A percentile compares a stretch with the other conserved stretches of the same genome.
Evolutionary conservation across 805 yeast species (phyloP).

Genomic region (Candida koratica): DNA sequence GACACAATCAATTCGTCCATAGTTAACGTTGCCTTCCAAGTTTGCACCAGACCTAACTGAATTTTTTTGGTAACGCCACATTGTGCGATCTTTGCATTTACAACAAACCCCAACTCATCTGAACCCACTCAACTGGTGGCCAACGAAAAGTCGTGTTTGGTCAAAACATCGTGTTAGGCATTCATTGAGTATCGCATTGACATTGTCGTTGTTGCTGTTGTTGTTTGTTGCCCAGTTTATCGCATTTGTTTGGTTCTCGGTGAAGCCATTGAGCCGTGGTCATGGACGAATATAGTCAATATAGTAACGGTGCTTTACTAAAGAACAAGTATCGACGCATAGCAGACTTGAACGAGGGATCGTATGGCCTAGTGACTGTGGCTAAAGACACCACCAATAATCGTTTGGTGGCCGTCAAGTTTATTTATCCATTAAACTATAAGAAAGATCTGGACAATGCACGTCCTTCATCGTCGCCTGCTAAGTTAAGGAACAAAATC

Average conservation of each 20-base stretch:
- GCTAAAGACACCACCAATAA: constrained; percentile 63
- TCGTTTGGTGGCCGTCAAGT: constrained; percentile 77
- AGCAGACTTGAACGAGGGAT: constrained; percentile 81
- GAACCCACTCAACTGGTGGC: no score
- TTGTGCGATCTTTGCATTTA: no score
- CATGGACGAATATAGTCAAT: constrained; percentile 40
- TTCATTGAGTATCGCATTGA: no score
- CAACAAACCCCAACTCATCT: no score
- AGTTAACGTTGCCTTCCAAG: no score
- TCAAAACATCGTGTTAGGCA: no score
- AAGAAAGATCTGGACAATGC: constrained; percentile 18
- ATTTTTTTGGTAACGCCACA: constrained; percentile 1
- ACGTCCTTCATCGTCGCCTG: constrained; percentile 35
- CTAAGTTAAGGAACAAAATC: constrained; percentile 21
- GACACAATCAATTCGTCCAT: constrained; percentile 42
- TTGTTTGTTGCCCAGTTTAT: no score
- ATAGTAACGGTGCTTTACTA: constrained; percentile 44
- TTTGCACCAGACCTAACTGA: no score
- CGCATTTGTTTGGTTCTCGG: no score
- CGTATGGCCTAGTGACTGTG: constrained; percentile 86
- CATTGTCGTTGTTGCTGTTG: no score
- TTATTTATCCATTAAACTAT: constrained; percentile 60
- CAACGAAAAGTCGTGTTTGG: no score
- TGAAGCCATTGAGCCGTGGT: no score
- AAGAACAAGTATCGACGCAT: constrained; percentile 63